Base-by-base conservation (phyloP, 179 eudicot species). In the Gypsophila paniculata region DNA sequence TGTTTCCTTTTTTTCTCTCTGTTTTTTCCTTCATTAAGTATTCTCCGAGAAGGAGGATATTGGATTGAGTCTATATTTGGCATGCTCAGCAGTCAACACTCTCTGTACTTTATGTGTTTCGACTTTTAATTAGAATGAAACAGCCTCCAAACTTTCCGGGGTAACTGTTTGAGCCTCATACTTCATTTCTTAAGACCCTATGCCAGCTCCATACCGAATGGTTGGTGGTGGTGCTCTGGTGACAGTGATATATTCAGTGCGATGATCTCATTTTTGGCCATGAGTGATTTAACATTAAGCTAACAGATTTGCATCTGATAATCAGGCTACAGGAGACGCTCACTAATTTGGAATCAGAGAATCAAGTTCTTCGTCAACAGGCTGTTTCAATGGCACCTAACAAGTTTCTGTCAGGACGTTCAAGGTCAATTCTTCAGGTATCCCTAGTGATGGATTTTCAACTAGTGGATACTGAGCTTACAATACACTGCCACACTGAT, bases 311-410 rank as follows among this genome's bases (percentile, higher is more conserved):
- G 14, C 19, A 19, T 61, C 54, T 74, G 26, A 60, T 60, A 25
- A 74, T 39, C 81, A 93, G 98, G 89, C 69, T 89, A 51, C 97
- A 91, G 76, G 98, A 93, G 81, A 91, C 89, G 75, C 79, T 87
- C 8, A 68, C 81, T 25, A 93, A 93, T 79, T 79, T 91, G 72
- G 98, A 93, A 70, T 91, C 98, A 57, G 98, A 93, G 83, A 93
- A 88, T 72, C 87, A 93, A 85, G 98, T 93, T 78, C 88, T 93
- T 70, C 98, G 97, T 69, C 98, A 93, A 75, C 98, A 93, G 74
- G 91, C 87, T 70, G 83, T 84, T 66, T 77, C 87, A 51, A 79
- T 84, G 82, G 89, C 93, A 75, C 96, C 96, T 52, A 93, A 91
- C 78, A 91, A 91, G 75, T 80, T 88, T 66, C 85, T 84, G 58